Conservation (phyloP, 345 rosid species). For the Eucalyptus albens region DNA sequence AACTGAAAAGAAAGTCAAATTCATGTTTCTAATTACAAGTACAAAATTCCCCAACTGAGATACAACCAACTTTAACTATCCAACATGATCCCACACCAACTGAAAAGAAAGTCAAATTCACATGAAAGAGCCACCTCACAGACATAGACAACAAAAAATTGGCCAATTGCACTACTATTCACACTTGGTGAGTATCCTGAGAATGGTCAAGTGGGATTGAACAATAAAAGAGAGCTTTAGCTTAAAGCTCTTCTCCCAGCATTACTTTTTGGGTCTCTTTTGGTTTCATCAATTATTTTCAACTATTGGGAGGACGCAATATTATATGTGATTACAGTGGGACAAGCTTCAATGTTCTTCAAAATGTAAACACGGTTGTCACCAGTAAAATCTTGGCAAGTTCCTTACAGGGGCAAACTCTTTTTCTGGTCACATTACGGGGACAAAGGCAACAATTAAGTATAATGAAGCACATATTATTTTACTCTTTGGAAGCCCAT, state of each 20-base stretch:
- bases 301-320: neutral
- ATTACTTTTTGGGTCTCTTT: neutral
- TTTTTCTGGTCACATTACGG: neutral
- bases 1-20: neutral
- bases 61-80: neutral
- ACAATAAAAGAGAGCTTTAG: neutral
- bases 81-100: neutral
- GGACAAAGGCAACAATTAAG: neutral
- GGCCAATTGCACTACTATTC: neutral
- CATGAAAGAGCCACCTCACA: neutral
- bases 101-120: neutral
- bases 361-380: neutral
- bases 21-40: neutral
- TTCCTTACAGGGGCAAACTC: neutral
- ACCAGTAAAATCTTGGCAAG: neutral
- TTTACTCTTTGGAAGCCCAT: neutral
- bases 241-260: neutral
- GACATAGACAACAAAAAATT: neutral
- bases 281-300: neutral
- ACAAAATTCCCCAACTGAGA: neutral
- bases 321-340: neutral
- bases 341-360: neutral
- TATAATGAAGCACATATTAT: neutral
- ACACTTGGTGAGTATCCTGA: neutral
- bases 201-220: neutral